These are phyloP conservation scores for Colletotrichum australisinense DNA, from an alignment of 2,329 filamentous ascomycete genomes.

Conservation along the genomic window DNA sequence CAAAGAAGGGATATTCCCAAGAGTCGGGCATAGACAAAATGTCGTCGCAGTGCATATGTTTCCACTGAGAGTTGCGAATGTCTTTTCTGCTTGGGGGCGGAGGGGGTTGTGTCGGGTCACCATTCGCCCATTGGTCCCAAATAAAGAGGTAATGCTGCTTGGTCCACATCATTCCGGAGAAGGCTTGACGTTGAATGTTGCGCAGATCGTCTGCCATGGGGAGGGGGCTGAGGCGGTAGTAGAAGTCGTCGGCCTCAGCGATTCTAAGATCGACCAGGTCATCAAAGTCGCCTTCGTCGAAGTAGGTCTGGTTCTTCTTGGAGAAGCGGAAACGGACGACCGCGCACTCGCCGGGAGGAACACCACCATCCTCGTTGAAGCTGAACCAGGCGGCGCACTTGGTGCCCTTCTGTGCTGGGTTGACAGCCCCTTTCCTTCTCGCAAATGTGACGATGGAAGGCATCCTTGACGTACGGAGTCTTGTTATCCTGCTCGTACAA, in stretches of 20 bases:
- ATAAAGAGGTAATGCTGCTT: constrained; percentile 98
- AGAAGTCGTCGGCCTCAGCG: constrained; percentile 96
- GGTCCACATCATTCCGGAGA: constrained; percentile 98
- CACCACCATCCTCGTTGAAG: constrained; percentile 90
- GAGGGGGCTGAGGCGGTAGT: constrained; percentile 90
- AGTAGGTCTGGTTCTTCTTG: constrained; percentile 77
- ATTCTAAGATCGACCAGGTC: constrained; percentile 87
- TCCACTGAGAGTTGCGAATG: constrained; percentile 91
- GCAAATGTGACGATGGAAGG: constrained; percentile 90
- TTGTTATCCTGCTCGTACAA: constrained; percentile 85
- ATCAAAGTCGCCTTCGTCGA: constrained; percentile 94
- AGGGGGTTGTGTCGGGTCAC: constrained; percentile 88
- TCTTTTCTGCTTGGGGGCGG: constrained; percentile 84
- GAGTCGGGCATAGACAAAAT: constrained; percentile 98
- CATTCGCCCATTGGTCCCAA: constrained; percentile 98
- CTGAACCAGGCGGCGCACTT: constrained; percentile 93
- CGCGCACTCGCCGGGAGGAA: constrained; percentile 90
- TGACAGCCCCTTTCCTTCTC: constrained; percentile 83
- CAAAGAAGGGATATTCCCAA: constrained; percentile 99
- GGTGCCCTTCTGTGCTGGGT: constrained; percentile 83
- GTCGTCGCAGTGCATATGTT: constrained; percentile 93
- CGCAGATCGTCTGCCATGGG: constrained; percentile 94
- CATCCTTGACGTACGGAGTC: constrained; percentile 91
- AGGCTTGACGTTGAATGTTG: constrained; percentile 94
- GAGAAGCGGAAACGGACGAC: constrained; percentile 94